Evolutionary conservation across 2,329 filamentous ascomycete species (phyloP), one percentile per base, ranked within the genome.

Genomic region (Rutstroemia sp.): DNA sequence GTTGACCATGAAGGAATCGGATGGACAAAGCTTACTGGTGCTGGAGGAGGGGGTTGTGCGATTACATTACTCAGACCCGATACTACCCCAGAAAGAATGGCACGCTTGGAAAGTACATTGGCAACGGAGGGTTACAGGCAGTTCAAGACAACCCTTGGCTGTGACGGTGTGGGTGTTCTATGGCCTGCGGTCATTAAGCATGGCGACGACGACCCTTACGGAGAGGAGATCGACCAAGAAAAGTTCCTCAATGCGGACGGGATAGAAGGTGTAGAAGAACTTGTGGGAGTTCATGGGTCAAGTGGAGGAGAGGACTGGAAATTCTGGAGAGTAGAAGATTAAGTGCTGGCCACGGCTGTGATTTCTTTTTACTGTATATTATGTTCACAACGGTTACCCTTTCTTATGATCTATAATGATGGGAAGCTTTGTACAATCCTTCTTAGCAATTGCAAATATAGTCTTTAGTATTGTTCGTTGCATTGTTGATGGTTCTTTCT

Each of bases 11-110:
- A 90, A 56, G 88, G 87, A 42, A 88, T 96, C 56, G 94, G 94
- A 30, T 99, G 92, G 92, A 96, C 94, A 12, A 99, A 99, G 71
- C 80, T 99, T 57, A 99, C 94, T 0, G 94, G 94, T 37, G 94
- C 94, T 1, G 94, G 94, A 21, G 95, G 94, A 12, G 95, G 94
- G 56, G 94, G 94, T 2, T 97, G 95, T 72, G 92, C 92, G 3
- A 97, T 99, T 64, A 95, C 92, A 0, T 76, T 99, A 4, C 77
- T 99, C 49, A 87, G 86, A 61, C 88, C 89, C 0, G 82, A 81
- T 30, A 76, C 80, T 1, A 69, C 81, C 6, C 65, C 69, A 16
- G 75, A 81, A 59, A 80, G 80, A 64, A 72, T 95, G 27, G 72
- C 75, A 23, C 73, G 77, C 9, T 74, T 97, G 16, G 83, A 92